Evolutionary conservation across 768 basidiomycete species (phyloP).

Genomic region (Pulveroboletus sp.): DNA sequence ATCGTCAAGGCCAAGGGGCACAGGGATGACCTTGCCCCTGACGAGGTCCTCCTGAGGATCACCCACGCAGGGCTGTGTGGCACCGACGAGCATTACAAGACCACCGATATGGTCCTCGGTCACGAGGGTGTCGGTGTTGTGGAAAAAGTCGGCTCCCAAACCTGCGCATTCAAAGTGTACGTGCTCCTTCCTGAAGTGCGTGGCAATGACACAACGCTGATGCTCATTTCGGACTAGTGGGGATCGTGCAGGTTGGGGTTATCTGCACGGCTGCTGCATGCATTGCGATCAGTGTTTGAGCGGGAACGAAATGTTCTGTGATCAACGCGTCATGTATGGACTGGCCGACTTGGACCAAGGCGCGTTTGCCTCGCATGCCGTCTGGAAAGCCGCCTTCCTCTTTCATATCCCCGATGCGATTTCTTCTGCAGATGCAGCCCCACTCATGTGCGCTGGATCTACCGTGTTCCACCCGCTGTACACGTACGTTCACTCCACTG

Average conservation of each 20-base stretch:
- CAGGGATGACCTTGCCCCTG: slow-evolving; percentile 18
- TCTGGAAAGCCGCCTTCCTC: slow-evolving; percentile 33
- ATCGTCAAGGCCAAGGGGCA: slow-evolving; percentile 16
- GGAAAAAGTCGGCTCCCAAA: slow-evolving; percentile 29
- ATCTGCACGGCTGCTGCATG: slow-evolving; percentile 31
- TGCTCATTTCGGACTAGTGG: slow-evolving; percentile 21
- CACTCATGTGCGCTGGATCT: slow-evolving; percentile 37
- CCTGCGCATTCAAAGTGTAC: slow-evolving; percentile 33
- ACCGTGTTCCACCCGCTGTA: slow-evolving; percentile 32
- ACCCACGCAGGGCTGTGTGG: slow-evolving; percentile 38
- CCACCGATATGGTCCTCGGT: slow-evolving; percentile 35
- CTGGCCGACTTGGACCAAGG: slow-evolving; percentile 29
- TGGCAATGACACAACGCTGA: too few relatives aligned
- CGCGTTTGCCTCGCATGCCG: slow-evolving; percentile 33
- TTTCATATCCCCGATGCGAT: slow-evolving; percentile 34
- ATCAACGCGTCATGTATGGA: slow-evolving; percentile 25
- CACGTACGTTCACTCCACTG: slow-evolving; percentile 25
- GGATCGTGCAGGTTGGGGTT: slow-evolving; percentile 37
- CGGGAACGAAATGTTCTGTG: slow-evolving; percentile 31
- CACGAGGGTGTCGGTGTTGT: slow-evolving; percentile 39
- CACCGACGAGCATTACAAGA: slow-evolving; percentile 36
- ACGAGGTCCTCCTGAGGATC: slow-evolving; percentile 30
- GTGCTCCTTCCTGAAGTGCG: slow-evolving; percentile 9
- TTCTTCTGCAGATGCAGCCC: slow-evolving; percentile 30
- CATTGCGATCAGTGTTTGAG: slow-evolving; percentile 33